Base-by-base conservation (phyloP, 2,329 filamentous ascomycete genomes). In the Pseudogymnoascus sp. region DNA sequence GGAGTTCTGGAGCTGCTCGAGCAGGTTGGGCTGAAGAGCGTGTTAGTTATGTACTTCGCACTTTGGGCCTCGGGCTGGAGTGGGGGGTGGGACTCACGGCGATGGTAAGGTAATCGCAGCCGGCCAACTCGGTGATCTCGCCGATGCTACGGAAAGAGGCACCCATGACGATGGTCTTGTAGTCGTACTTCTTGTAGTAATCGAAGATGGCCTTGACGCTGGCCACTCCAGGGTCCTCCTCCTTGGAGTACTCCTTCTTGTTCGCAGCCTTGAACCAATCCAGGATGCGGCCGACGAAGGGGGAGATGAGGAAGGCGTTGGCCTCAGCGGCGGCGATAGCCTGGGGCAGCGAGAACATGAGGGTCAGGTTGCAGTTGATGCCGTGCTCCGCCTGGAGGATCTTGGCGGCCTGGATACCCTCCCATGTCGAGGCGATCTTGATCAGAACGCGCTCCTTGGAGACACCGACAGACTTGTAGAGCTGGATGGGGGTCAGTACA, bases 181-280 rank as follows among this genome's bases (percentile, higher is more conserved):
- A 97, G 78, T 90, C 91, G 78, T 82, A 91, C 86, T 98, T 98
- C 91, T 99, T 99, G 89, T 99, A 99, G 90, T 99, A 99, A 87
- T 99, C 95, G 88, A 89, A 99, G 83, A 99, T 99, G 78, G 74
- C 76, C 84, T 93, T 85, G 75, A 99, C 95, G 70, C 89, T 93
- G 82, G 91, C 85, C 79, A 99, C 95, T 83, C 95, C 95, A 64
- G 95, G 95, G 83, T 99, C 95, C 78, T 96, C 90, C 79, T 90
- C 82, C 78, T 91, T 85, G 76, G 83, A 74, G 87, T 93, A 99
- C 70, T 95, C 90, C 86, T 96, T 93, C 88, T 96, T 96, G 78
- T 87, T 90, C 72, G 87, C 82, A 65, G 91, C 91, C 91, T 99
- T 99, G 90, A 89, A 97, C 93, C 93, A 99, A 82, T 99, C 95